Evolutionary conservation across 257 asterid species (phyloP).

Genomic region (Lycium barbarum): DNA sequence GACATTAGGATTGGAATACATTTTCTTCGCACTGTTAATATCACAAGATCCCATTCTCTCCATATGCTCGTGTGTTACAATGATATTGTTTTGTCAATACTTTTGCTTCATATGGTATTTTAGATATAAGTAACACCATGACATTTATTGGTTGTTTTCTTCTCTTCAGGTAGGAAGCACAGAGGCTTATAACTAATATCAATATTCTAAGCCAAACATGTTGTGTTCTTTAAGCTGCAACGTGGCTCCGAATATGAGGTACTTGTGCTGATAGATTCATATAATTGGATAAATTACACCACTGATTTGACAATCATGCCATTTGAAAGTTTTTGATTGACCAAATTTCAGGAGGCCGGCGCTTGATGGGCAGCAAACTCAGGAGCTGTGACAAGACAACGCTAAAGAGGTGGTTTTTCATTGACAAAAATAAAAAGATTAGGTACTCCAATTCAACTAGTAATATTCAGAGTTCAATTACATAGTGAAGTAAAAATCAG

Average conservation of each 20-base stretch:
- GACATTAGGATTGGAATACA: not conserved
- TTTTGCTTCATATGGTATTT: not conserved
- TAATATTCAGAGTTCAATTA: too few relatives aligned
- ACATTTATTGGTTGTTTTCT: not conserved
- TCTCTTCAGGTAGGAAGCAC: not conserved
- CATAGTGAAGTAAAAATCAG: not conserved
- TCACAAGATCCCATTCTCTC: not conserved
- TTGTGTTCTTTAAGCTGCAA: conserved; percentile 35
- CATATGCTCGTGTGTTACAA: not conserved
- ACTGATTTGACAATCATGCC: not conserved
- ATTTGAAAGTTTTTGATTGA: not conserved
- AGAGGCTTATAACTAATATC: not conserved
- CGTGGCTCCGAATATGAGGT: conserved; percentile 59
- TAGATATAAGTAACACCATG: not conserved
- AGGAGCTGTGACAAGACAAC: conserved; percentile 53
- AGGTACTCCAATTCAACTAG: conserved; percentile 8
- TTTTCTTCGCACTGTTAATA: not conserved
- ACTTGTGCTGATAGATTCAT: conserved; percentile 3
- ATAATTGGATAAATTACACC: not conserved
- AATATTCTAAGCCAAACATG: conserved; percentile 30
- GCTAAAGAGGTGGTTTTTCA: conserved; percentile 67
- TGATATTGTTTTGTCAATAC: not conserved
- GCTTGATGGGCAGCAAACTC: conserved; percentile 59
- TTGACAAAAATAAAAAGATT: conserved; percentile 51
- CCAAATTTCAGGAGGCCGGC: conserved; percentile 45